Conservation (phyloP, 148 eudicot species). For the Chenopodium quinoa region DNA sequence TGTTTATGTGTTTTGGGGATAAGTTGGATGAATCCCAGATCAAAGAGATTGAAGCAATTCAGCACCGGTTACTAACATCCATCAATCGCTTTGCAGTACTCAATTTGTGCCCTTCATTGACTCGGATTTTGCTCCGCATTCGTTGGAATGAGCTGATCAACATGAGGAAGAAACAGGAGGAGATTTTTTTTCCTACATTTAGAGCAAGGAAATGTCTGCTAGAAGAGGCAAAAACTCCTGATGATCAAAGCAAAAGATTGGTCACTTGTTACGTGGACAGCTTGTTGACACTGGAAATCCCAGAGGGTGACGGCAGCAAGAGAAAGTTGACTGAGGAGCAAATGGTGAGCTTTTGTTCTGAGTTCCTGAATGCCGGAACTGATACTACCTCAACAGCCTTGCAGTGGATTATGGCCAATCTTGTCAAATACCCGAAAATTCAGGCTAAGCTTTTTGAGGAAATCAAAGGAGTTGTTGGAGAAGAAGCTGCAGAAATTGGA, state of each 20-base stretch:
- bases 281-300: slow-evolving; percentile 43
- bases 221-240: neutral
- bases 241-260: slow-evolving; percentile 1
- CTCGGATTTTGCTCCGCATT: slow-evolving; percentile 42
- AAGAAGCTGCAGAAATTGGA: slow-evolving; percentile 14
- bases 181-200: slow-evolving; percentile 46
- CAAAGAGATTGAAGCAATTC: slow-evolving; percentile 35
- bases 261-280: slow-evolving; percentile 59
- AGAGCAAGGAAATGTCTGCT: slow-evolving; percentile 29
- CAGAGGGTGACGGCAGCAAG: slow-evolving; percentile 34
- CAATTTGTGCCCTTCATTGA: slow-evolving; percentile 48
- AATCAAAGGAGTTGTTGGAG: slow-evolving; percentile 36
- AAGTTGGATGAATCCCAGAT: slow-evolving; percentile 47
- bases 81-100: slow-evolving; percentile 36
- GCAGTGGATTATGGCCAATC: slow-evolving; percentile 77
- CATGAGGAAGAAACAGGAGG: slow-evolving; percentile 31
- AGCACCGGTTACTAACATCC: slow-evolving; percentile 27
- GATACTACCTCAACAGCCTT: slow-evolving; percentile 72
- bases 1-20: slow-evolving; percentile 75
- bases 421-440: slow-evolving; percentile 50
- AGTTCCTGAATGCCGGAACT: slow-evolving; percentile 65
- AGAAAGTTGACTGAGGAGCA: slow-evolving; percentile 39
- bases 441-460: slow-evolving; percentile 63
- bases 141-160: slow-evolving; percentile 49
- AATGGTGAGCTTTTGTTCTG: slow-evolving; percentile 38